Base-by-base conservation (phyloP, 208 protist species). In the Leishmania martiniquensis region DNA sequence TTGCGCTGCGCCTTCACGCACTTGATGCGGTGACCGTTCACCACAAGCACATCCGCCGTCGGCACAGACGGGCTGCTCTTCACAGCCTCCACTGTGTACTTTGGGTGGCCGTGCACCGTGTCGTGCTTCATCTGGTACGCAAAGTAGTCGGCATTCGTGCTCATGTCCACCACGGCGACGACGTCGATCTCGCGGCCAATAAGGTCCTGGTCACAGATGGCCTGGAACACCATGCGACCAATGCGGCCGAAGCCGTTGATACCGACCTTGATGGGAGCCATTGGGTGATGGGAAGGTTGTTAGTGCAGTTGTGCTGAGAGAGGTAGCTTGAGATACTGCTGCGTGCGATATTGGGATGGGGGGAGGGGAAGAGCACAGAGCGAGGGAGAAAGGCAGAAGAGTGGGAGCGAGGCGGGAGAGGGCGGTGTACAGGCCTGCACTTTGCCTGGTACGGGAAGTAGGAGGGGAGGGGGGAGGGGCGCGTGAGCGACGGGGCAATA, bases 211-310 rank as follows among this genome's bases (percentile, higher is more conserved):
- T 91, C 89, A 66, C 91, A 89, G 20, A 97, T 85, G 51, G 97
- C 88, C 82, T 98, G 95, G 78, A 98, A 91, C n/a, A 99, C 99
- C 72, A 99, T 90, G 81, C 99, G 93, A 75, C 99, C 99, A 85
- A 99, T 99, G 80, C 99, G 93, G 85, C 99, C 99, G 83, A 99
- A 99, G 75, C 99, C 99, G 89, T 99, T 99, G 88, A 99, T 99
- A 71, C 97, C 98, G 72, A 99, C 86, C 80, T 94, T 93, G 81
- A 96, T 88, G 74, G 90, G 82, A 80, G 87, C 78, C 80, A 90
- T 89, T 77, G 47, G 65, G 52, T 20, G 39, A 60, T 29, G 45
- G 29, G 47, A 34, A n/a, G 39, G 49, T 34, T 72, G 68, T 39
- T 72, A 4, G 37, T 67, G 34, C 25, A 15, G 70, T 54, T 55